phyloP scores from a whole-genome alignment of 2,329 filamentous ascomycete species.

The Penicillium sp. region DNA sequence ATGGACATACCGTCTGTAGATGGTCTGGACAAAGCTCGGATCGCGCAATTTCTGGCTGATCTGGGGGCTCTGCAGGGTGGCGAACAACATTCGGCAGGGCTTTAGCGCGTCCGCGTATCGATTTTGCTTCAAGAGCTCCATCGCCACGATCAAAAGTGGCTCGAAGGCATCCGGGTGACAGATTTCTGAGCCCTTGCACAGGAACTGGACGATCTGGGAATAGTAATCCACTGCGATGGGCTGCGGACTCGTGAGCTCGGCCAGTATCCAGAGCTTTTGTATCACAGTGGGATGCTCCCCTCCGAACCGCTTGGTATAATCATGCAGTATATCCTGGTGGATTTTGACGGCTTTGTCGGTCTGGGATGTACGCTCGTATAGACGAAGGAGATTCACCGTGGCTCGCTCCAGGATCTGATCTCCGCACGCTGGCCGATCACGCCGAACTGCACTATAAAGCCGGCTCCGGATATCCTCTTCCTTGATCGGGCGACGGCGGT shows the following conservation, averaged over 20 bases:
- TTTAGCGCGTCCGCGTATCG: slow-evolving; percentile 32
- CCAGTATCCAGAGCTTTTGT: slow-evolving; percentile 31
- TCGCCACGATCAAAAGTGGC: slow-evolving; percentile 31
- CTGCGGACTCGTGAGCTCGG: slow-evolving; percentile 30
- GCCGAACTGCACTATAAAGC: slow-evolving; percentile 30
- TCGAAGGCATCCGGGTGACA: slow-evolving; percentile 34
- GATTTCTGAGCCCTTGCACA: slow-evolving; percentile 32
- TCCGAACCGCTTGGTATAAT: slow-evolving; percentile 32
- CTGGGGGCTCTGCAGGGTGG: slow-evolving; percentile 30
- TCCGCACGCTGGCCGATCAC: slow-evolving; percentile 19
- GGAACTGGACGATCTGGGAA: slow-evolving; percentile 28
- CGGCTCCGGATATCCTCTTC: slow-evolving; percentile 33
- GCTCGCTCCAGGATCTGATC: slow-evolving; percentile 26
- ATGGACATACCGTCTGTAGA: slow-evolving; percentile 31
- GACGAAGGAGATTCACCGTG: slow-evolving; percentile 24
- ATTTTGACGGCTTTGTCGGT: slow-evolving; percentile 32
- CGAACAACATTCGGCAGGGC: slow-evolving; percentile 31
- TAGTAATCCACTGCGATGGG: slow-evolving; percentile 35
- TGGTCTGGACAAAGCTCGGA: slow-evolving; percentile 25
- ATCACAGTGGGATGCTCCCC: slow-evolving; percentile 30
- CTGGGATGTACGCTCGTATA: slow-evolving; percentile 26
- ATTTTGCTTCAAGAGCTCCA: slow-evolving; percentile 33
- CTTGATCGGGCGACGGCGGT: slow-evolving; percentile 29
- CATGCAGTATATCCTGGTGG: slow-evolving; percentile 34
- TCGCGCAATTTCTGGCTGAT: slow-evolving; percentile 29